A percentile compares a stretch with the other conserved stretches of the same genome.
Conservation (phyloP, 345 rosid genomes). For the Litchi chinensis region DNA sequence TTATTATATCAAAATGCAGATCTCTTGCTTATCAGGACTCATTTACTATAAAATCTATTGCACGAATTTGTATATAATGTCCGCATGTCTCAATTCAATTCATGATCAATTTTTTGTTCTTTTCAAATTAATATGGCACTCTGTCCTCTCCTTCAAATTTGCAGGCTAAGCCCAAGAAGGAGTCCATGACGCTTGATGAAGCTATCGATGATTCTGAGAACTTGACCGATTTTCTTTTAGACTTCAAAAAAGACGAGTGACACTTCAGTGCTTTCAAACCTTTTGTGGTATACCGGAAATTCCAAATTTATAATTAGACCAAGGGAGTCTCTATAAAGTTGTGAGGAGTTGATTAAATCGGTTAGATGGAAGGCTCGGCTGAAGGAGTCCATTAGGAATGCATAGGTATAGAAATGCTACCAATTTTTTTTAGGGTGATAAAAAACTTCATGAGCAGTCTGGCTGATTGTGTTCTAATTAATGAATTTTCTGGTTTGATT, state of each 20-base stretch:
- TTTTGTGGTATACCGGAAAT: background rate
- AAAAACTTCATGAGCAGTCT: background rate
- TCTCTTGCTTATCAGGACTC: background rate
- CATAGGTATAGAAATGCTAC: background rate
- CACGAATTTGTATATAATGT: background rate
- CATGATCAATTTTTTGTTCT: background rate
- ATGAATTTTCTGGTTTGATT: background rate
- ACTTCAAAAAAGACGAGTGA: conserved; percentile 71
- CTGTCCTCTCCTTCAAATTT: conserved; percentile 19
- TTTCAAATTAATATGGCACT: background rate
- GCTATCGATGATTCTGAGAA: conserved; percentile 86
- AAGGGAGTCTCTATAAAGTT: background rate
- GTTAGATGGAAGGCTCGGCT: background rate
- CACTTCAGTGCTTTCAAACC: background rate
- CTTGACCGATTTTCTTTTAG: conserved; percentile 93
- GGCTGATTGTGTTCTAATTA: conserved; percentile 1
- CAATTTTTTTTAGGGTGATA: background rate
- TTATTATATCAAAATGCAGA: background rate
- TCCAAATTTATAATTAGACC: background rate
- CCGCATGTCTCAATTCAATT: background rate
- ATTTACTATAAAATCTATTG: background rate
- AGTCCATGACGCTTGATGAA: conserved; percentile 61
- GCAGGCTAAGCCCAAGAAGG: conserved; percentile 73
- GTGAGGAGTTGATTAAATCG: background rate
- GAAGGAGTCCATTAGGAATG: background rate